phyloP scores from a whole-genome alignment of 2,329 filamentous ascomycete genomes.

The Stagonosporopsis chrysanthemi region DNA sequence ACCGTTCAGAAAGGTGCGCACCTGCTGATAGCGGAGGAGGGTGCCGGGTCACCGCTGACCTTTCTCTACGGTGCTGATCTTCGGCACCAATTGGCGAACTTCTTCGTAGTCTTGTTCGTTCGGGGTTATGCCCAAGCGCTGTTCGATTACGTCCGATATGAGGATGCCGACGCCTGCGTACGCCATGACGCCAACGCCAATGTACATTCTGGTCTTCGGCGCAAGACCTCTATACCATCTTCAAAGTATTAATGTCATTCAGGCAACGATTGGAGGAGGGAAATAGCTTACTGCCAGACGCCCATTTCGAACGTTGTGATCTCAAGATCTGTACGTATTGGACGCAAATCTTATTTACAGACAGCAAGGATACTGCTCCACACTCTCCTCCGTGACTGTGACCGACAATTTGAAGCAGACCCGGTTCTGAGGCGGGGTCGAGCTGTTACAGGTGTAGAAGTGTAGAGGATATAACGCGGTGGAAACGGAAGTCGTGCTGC shows the following conservation, averaged over 20 bases:
- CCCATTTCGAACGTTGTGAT: constrained; percentile 36
- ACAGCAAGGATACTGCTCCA: no score
- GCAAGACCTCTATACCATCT: constrained; percentile 72
- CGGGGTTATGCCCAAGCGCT: constrained; percentile 74
- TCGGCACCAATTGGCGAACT: constrained; percentile 68
- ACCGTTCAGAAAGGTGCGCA: background rate
- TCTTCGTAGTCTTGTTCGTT: constrained; percentile 76
- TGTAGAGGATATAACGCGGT: background rate
- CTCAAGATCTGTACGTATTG: background rate
- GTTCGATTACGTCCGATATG: constrained; percentile 74
- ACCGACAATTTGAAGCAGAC: no score
- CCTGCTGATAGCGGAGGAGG: background rate
- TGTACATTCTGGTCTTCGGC: constrained; percentile 71
- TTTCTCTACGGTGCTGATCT: constrained; percentile 56
- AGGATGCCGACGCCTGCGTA: constrained; percentile 80
- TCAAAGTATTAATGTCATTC: constrained; percentile 5
- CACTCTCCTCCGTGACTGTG: background rate
- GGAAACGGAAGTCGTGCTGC: constrained; percentile 10
- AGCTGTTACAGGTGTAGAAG: background rate
- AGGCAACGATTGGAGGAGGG: background rate
- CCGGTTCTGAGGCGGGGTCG: background rate
- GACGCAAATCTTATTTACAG: no score
- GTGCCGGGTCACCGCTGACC: constrained; percentile 2
- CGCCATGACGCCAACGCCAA: constrained; percentile 77
- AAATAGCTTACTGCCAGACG: constrained; percentile 46